Evolutionary conservation across 257 asterid species (phyloP).

Genomic region (Penstemon davidsonii): DNA sequence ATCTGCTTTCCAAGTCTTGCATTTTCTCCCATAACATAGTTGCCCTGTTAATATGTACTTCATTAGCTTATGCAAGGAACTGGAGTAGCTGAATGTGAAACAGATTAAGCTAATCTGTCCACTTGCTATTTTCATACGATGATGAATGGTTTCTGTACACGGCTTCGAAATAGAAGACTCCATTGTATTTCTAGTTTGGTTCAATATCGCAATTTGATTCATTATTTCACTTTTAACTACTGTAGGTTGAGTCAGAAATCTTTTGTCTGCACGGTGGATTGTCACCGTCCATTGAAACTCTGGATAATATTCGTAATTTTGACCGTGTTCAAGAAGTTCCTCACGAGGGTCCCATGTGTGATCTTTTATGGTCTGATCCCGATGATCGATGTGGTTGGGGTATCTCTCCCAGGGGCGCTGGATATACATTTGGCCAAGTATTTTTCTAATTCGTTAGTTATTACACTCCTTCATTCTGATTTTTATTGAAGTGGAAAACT

Average conservation of each 20-base stretch:
- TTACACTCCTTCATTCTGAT: not conserved
- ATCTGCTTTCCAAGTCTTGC: not conserved
- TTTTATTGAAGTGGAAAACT: conserved; percentile 15
- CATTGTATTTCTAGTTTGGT: not conserved
- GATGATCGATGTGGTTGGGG: not conserved
- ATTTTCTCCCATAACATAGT: not conserved
- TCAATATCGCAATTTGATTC: not conserved
- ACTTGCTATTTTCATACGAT: not conserved
- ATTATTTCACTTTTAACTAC: conserved; percentile 1
- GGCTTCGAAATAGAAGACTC: not conserved
- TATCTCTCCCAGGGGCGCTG: too few relatives aligned
- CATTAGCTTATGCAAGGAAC: not conserved
- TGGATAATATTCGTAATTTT: conserved; percentile 67
- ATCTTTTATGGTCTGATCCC: conserved; percentile 77
- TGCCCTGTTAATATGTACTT: not conserved
- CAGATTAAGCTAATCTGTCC: not conserved
- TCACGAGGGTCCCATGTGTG: conserved; percentile 89
- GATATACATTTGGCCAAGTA: too few relatives aligned
- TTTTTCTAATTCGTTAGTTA: too few relatives aligned
- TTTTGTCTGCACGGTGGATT: conserved; percentile 42
- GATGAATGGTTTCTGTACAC: not conserved
- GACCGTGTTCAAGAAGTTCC: conserved; percentile 94
- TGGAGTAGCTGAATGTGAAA: too few relatives aligned
- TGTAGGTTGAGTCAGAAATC: conserved; percentile 67
- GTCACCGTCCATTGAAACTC: conserved; percentile 86